Evolutionary conservation across 768 basidiomycete species (phyloP), one percentile per base, ranked within the genome.

Genomic region (Naganishia friedmannii): DNA sequence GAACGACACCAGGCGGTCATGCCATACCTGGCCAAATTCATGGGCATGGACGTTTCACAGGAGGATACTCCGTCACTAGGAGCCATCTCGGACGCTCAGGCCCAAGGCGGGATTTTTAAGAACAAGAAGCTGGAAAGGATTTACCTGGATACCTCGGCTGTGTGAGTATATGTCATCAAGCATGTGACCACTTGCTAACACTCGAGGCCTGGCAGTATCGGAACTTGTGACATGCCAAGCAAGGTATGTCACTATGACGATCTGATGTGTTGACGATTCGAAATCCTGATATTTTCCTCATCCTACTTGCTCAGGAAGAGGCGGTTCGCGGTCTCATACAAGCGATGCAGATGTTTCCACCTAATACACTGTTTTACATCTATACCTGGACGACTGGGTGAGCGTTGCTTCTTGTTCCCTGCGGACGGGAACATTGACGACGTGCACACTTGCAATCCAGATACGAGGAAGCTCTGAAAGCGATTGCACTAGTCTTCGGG

Each of bases 301-400:
- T 3, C 37, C 19, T 66, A 19, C 34, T 39, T 17, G 34, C 32
- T 2, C 73, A 95, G 92, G 84, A 84, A 26, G 82, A 85, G 21
- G 93, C 90, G 0, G 86, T 88, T 0, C 73, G 82, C 29, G 90
- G 88, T 2, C 82, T 95, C 3, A 80, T 92, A 23, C 82, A 86
- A 21, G 83, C 96, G 0, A 89, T 97, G 80, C 82, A 83, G 12
- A 76, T 87, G 3, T 90, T 89, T 68, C 89, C 92, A 0, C 71
- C 83, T 0, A 82, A 84, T 4, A 88, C 88, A 0, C 84, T 87
- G 67, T 96, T 98, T 82, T 97, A 90, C 82, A 84, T 99, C 69
- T 95, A 96, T 76, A 78, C 86, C 0, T 99, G 95, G 95, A 95
- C 94, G 0, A 94, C 90, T 89, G 95, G 95, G 77, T 79, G 46